Evolutionary conservation across 2,329 filamentous ascomycete species (phyloP), one percentile per base, ranked within the genome.

Genomic region (Fusarium xylarioides): DNA sequence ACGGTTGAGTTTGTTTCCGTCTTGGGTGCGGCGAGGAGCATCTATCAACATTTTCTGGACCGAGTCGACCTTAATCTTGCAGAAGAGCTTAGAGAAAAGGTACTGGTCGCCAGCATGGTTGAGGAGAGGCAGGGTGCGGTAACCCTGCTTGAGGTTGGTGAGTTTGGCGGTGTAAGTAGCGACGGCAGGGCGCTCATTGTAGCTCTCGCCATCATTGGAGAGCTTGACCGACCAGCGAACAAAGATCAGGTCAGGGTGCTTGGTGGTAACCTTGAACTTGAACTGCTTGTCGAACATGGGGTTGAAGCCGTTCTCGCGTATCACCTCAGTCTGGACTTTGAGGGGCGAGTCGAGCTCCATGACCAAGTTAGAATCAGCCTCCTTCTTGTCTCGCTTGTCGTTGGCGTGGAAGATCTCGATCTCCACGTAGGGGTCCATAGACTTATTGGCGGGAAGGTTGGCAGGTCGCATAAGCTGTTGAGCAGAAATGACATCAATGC

Each of bases 131-230:
- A 98, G 86, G 68, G 97, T 97, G 70, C 95, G 94, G 82, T 96
- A 98, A 34, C 96, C 96, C 82, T 96, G 91, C 80, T 95, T 94
- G 46, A 98, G 88, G 79, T 92, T 97, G 84, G 88, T 91, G 57
- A 98, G 90, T 84, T 98, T 98, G 71, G 94, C 95, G 4, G 94
- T 98, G 82, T 95, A 98, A 3, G 93, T 96, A 7, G 94, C 96
- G 64, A 98, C 87, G 28, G 94, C 85, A 73, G 88, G 83, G 77
- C 87, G 83, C 74, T 78, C 81, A 66, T 89, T 93, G 74, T 90
- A 89, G 74, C 86, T 91, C 76, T 91, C 88, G 46, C 93, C 93
- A 79, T 95, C 93, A 66, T 90, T 87, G 2, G 95, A 95, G 75
- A 96, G 93, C 87, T 93, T 95, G 62, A 98, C 94, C 30, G 92